These are phyloP conservation scores for Candida pseudoviswanathii DNA, from an alignment of 1,139 yeast species.

Conservation along the genomic window DNA sequence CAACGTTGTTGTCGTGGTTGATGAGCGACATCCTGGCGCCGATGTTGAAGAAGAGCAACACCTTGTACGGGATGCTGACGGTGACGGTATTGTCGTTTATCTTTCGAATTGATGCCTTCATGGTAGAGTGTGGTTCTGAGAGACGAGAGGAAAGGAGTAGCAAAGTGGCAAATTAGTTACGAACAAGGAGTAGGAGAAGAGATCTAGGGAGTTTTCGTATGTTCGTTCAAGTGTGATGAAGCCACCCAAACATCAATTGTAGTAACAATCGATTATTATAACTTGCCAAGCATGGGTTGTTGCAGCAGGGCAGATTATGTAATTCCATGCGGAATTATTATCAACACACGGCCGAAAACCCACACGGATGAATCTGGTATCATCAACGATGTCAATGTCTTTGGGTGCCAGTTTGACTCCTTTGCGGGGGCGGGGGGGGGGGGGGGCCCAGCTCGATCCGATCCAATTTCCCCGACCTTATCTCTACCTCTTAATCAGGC, in stretches of 20 bases:
- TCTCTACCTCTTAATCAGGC: too few species aligned
- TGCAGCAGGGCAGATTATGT: background rate
- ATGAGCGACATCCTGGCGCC: slow-evolving; percentile 57
- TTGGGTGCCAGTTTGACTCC: background rate
- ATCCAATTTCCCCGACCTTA: too few species aligned
- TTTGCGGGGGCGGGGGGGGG: too few species aligned
- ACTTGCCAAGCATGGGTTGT: background rate
- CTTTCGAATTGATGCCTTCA: slow-evolving; percentile 11
- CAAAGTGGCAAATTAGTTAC: background rate
- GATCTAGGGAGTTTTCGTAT: background rate
- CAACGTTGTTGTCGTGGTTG: slow-evolving; percentile 31
- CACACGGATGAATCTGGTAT: background rate
- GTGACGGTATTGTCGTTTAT: slow-evolving; percentile 11
- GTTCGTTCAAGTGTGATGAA: background rate
- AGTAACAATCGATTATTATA: too few species aligned
- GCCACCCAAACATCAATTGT: background rate
- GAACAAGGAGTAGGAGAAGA: background rate
- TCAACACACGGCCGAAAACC: background rate
- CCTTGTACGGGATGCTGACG: slow-evolving; percentile 7
- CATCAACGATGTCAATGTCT: background rate
- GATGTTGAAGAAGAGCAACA: slow-evolving; percentile 25
- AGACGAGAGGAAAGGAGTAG: background rate
- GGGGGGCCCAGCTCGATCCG: too few species aligned
- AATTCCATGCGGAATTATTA: background rate
- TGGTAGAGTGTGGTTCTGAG: background rate